These are phyloP conservation scores for Phytophthora podocarpi DNA, from an alignment of 352 stramenopile species.

Conservation along the genomic window DNA sequence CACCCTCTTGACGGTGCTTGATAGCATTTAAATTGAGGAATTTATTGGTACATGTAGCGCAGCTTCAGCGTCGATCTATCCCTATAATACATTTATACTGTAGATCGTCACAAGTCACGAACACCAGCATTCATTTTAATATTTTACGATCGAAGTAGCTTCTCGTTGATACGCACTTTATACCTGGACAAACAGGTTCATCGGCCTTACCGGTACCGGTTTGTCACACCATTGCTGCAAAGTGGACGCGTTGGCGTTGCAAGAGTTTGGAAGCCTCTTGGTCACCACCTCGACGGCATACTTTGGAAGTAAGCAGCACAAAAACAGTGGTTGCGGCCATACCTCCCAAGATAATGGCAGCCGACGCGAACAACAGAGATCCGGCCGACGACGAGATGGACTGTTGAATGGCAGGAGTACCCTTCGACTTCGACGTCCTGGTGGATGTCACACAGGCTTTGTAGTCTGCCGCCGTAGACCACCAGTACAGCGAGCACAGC, in stretches of 20 bases:
- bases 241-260: constrained; percentile 29
- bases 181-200: too few species aligned
- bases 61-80: too few species aligned
- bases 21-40: too few species aligned
- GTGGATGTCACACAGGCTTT: constrained; percentile 49
- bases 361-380: constrained; percentile 19
- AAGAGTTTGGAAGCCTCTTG: constrained; percentile 26
- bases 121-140: too few species aligned
- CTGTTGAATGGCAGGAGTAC: constrained; percentile 1
- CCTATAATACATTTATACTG: too few species aligned
- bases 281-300: constrained; percentile 25
- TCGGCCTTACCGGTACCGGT: too few species aligned
- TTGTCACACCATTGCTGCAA: constrained; percentile 35
- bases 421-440: constrained; percentile 12
- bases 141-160: too few species aligned
- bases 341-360: constrained; percentile 20
- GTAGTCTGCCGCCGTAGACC: constrained; percentile 60
- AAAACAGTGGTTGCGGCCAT: constrained; percentile 12
- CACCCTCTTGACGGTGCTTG: too few species aligned
- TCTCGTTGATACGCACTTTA: too few species aligned
- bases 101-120: too few species aligned
- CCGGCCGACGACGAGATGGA: constrained; percentile 17
- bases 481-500: constrained; percentile 81
- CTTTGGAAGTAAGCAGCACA: constrained; percentile 25
- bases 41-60: too few species aligned